These are phyloP conservation scores for Dujonia santamariae DNA, from an alignment of 1,139 yeast species.

Conservation along the genomic window DNA sequence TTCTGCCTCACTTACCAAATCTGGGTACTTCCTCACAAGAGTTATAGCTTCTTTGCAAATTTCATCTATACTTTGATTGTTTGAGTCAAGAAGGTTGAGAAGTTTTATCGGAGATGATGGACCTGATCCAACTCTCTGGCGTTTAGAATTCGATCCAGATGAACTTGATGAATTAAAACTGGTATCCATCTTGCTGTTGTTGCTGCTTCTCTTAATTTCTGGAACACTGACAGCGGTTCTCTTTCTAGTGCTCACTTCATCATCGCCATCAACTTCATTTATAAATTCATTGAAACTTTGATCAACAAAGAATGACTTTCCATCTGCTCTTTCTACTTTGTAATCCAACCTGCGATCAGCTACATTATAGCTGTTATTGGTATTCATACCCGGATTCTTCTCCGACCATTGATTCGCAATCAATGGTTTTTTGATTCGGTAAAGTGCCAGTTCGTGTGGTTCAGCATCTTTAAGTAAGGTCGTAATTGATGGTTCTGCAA, in stretches of 20 bases:
- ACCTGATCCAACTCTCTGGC: too few species aligned
- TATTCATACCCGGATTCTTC: neutral
- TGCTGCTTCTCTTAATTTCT: constrained; percentile 9
- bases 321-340: constrained; percentile 37
- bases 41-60: constrained; percentile 20
- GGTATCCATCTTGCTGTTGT: neutral
- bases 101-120: constrained; percentile 12
- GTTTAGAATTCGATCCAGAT: too few species aligned
- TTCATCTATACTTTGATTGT: constrained; percentile 14
- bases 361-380: neutral
- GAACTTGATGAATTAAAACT: too few species aligned
- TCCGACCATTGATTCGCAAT: neutral
- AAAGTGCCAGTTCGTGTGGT: constrained; percentile 48
- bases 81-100: neutral
- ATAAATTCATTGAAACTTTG: constrained; percentile 18
- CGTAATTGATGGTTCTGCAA: constrained; percentile 54
- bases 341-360: neutral
- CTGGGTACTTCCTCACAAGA: constrained; percentile 27
- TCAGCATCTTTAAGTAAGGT: constrained; percentile 61
- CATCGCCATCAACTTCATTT: constrained; percentile 8
- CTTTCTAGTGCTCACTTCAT: constrained; percentile 5
- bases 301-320: constrained; percentile 28
- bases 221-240: constrained; percentile 26
- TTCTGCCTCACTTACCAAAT: constrained; percentile 22
- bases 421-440: constrained; percentile 27